Evolutionary conservation across 2,329 filamentous ascomycete genomes (phyloP), one percentile per base, ranked within the genome.

Genomic region (Lasiodiplodia citricola): DNA sequence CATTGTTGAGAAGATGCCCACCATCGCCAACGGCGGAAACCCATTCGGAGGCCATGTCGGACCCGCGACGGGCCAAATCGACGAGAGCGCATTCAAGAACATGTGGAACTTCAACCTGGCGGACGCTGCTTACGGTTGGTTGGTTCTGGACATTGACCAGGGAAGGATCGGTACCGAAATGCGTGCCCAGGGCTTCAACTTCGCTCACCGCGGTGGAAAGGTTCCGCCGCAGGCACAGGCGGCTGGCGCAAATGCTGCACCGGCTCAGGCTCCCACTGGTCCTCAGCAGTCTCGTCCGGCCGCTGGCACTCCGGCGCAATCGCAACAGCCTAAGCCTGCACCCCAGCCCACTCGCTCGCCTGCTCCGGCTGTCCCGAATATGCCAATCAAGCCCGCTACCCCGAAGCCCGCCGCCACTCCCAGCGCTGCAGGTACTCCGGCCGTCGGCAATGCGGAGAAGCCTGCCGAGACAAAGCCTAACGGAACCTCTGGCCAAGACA

Each of bases 61-160:
- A 50, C 90, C 86, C 66, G 87, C 88, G 69, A 90, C 93, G 63
- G 96, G 96, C 38, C 92, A 97, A 76, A 94, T 99, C 21, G 96
- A 99, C 72, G 96, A 99, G 84, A 97, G 94, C 75, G 96, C 96
- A 1, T 99, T 99, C 87, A 99, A 99, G 86, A 99, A 99, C 80
- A 98, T 98, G 96, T 99, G 96, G 96, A 99, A 99, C 82, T 99
- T 99, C 83, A 98, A 98, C 80, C 83, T 99, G 73, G 96, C 96
- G 37, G 96, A 99, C 83, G 96, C 96, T 67, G 95, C 96, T 23
- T 99, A 98, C 79, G 96, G 96, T 70, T 99, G 94, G 86, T 86
- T 99, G 64, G 94, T 98, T 18, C 83, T 99, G 69, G 96, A 99
- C 79, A 91, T 99, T 70, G 96, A 99, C 78, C 92, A 94, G 76